Conservation (phyloP, 2,329 filamentous ascomycete genomes). For the Clathrospora elynae region DNA sequence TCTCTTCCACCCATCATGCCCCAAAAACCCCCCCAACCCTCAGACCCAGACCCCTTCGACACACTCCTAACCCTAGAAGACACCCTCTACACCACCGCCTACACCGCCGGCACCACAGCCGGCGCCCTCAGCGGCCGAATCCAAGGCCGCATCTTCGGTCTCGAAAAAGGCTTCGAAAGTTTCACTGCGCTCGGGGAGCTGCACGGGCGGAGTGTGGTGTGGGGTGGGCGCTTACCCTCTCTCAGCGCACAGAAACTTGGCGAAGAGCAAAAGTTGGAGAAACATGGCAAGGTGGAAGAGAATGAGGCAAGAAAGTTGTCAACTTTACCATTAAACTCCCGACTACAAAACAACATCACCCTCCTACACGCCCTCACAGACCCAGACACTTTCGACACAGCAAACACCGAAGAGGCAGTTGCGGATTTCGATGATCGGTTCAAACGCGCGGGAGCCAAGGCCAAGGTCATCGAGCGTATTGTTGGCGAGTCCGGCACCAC, state of each 20-base stretch:
- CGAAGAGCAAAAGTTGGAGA: not conserved
- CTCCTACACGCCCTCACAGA: conserved; percentile 79
- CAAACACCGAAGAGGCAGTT: conserved; percentile 87
- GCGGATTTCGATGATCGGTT: conserved; percentile 89
- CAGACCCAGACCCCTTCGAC: conserved; percentile 64
- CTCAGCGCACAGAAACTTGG: not conserved
- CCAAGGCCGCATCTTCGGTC: conserved; percentile 87
- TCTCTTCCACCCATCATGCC: conserved; percentile 7
- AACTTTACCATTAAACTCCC: conserved; percentile 59
- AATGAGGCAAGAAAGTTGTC: conserved; percentile 47
- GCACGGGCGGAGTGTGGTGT: conserved; percentile 79
- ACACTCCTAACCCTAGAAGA: conserved; percentile 65
- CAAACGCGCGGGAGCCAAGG: conserved; percentile 81
- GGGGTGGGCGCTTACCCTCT: conserved; percentile 69
- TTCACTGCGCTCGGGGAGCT: conserved; percentile 80
- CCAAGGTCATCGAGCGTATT: conserved; percentile 81
- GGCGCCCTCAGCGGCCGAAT: conserved; percentile 77
- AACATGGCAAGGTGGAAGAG: not conserved
- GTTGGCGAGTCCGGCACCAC: conserved; percentile 47
- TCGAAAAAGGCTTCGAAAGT: conserved; percentile 93
- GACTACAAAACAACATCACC: conserved; percentile 77
- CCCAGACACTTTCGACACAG: conserved; percentile 73
- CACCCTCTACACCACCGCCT: conserved; percentile 81
- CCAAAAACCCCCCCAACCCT: conserved; percentile 17
- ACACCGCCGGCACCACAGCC: conserved; percentile 73